A percentile compares a stretch with the other conserved stretches of the same genome.
Conservation (phyloP, 129 eudicot genomes). For the Kitagawia praeruptora region DNA sequence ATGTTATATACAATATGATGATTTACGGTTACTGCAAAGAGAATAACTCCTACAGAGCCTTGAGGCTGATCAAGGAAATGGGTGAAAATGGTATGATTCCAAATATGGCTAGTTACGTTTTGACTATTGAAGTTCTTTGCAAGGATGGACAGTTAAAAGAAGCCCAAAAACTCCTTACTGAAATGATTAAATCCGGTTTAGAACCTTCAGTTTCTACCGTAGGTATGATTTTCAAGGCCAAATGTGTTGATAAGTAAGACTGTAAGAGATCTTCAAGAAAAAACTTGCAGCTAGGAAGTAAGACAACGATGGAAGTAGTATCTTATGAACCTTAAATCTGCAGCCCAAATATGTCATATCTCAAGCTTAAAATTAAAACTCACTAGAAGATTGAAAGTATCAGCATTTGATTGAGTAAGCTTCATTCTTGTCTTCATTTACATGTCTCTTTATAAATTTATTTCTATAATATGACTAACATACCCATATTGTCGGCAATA, state of each 20-base stretch:
- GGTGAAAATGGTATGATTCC: slow-evolving; percentile 36
- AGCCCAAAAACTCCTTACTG: slow-evolving; percentile 28
- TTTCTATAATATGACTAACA: neutral
- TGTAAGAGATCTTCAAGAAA: neutral
- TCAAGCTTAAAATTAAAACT: neutral
- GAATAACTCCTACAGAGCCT: slow-evolving; percentile 42
- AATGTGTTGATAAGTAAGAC: neutral
- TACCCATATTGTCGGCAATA: neutral
- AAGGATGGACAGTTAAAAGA: slow-evolving; percentile 40
- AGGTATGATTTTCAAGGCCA: slow-evolving; percentile 16
- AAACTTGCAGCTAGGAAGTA: neutral
- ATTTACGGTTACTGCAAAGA: slow-evolving; percentile 48
- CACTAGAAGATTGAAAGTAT: no score
- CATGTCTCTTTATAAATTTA: neutral
- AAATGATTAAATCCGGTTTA: slow-evolving; percentile 33
- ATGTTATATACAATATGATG: slow-evolving; percentile 46
- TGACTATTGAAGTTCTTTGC: slow-evolving; percentile 36
- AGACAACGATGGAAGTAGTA: neutral
- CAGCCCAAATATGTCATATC: neutral
- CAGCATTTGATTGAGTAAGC: neutral
- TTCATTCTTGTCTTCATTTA: neutral
- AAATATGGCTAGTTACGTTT: slow-evolving; percentile 33
- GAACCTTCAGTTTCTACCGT: slow-evolving; percentile 21
- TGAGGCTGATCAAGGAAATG: slow-evolving; percentile 46
- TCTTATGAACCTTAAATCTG: neutral